Conservation (phyloP, 352 stramenopile species). For the Phytophthora multivora region DNA sequence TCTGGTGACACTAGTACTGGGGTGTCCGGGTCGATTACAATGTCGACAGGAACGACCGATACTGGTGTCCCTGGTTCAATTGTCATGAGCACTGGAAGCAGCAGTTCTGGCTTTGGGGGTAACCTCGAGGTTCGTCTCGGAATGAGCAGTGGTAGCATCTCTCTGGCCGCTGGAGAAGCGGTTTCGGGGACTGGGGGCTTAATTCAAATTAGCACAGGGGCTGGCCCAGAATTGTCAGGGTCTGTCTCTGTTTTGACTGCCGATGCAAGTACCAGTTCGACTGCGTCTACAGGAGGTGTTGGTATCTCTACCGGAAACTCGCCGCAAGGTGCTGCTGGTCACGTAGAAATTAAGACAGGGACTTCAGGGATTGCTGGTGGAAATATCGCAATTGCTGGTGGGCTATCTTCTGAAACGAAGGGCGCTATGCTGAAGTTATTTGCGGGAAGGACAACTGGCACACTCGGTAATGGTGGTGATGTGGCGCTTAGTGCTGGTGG, state of each 20-base stretch:
- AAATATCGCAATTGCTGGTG: constrained; percentile 30
- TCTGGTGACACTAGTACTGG: constrained; percentile 32
- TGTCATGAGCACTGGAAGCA: constrained; percentile 30
- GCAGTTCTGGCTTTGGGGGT: constrained; percentile 29
- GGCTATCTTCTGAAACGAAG: constrained; percentile 18
- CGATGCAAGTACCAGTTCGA: constrained; percentile 3
- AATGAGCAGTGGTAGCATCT: constrained; percentile 35
- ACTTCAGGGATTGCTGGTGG: constrained; percentile 24
- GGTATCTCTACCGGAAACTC: constrained; percentile 27
- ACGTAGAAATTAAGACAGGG: constrained; percentile 29
- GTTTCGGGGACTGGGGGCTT: constrained; percentile 23
- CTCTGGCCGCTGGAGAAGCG: constrained; percentile 23
- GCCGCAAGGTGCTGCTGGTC: constrained; percentile 24
- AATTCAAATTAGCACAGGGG: constrained; percentile 19
- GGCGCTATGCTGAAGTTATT: constrained; percentile 14
- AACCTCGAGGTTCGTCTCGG: constrained; percentile 36
- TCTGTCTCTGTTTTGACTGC: constrained; percentile 31
- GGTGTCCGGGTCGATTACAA: constrained; percentile 31
- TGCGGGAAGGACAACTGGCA: constrained; percentile 25
- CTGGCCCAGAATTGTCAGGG: constrained; percentile 23
- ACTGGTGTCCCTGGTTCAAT: constrained; percentile 33
- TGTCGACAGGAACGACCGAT: constrained; percentile 32
- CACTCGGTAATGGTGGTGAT: constrained; percentile 30
- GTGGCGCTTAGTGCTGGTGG: constrained; percentile 22
- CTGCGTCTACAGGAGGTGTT: constrained; percentile 19